A percentile compares a stretch with the other conserved stretches of the same genome.
These are phyloP conservation scores for Phoenix roebelenii DNA, from an alignment of 176 grass and related monocot species.

Conservation along the genomic window DNA sequence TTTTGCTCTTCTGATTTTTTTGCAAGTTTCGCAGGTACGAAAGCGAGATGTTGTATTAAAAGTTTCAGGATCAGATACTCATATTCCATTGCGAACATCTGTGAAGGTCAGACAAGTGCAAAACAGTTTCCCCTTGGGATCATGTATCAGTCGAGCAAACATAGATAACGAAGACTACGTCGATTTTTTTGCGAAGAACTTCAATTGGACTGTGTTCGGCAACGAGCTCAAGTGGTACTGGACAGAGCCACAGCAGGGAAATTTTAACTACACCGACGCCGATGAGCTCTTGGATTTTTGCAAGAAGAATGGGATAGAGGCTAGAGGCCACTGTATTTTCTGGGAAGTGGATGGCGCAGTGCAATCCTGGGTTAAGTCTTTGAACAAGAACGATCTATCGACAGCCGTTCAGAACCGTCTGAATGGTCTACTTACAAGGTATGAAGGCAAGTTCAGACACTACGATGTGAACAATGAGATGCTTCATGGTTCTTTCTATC, in stretches of 20 bases:
- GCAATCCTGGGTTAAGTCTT: conserved; percentile 60
- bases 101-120: conserved; percentile 46
- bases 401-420: conserved; percentile 47
- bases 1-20: background rate
- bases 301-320: conserved; percentile 46
- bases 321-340: conserved; percentile 86
- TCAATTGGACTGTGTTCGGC: conserved; percentile 92
- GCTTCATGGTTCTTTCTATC: conserved; percentile 86
- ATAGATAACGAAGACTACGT: conserved; percentile 97
- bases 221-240: conserved; percentile 99
- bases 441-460: conserved; percentile 76
- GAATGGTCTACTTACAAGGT: conserved; percentile 46
- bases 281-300: conserved; percentile 80
- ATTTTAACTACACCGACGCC: conserved; percentile 62
- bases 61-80: conserved; percentile 5
- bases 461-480: conserved; percentile 96
- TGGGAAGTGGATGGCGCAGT: conserved; percentile 64
- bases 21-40: conserved; percentile 28
- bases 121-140: conserved; percentile 79
- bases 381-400: conserved; percentile 39
- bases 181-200: conserved; percentile 56
- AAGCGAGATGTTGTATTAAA: conserved; percentile 74
- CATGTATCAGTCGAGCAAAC: conserved; percentile 70
- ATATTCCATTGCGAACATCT: background rate
- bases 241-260: conserved; percentile 72